Conservation (phyloP, 2,329 filamentous ascomycete genomes). For the Colletotrichum gloeosporioides region DNA sequence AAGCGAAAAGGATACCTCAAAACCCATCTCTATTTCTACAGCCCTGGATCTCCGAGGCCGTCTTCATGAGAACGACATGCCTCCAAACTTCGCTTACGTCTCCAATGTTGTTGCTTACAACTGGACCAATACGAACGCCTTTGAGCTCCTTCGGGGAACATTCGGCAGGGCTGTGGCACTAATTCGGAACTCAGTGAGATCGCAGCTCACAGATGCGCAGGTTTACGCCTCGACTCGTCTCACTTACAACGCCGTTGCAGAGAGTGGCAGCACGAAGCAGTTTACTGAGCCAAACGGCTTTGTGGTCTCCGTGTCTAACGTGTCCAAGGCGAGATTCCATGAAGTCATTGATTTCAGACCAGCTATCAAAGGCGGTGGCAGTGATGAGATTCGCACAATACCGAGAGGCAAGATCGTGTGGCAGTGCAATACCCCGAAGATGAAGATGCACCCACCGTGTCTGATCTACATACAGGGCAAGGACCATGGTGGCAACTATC, state of each 20-base stretch:
- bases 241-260: slow-evolving; percentile 10
- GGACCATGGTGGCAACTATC: slow-evolving; percentile 5
- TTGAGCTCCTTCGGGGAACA: not conserved
- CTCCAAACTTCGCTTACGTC: not conserved
- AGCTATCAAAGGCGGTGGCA: not conserved
- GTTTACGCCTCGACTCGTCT: slow-evolving; percentile 5
- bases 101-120: slow-evolving; percentile 13
- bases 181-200: not conserved
- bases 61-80: not conserved
- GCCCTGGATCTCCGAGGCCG: slow-evolving; percentile 15
- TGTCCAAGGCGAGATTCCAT: slow-evolving; percentile 12
- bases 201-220: slow-evolving; percentile 5
- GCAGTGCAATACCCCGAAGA: slow-evolving; percentile 9
- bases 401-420: slow-evolving; percentile 11
- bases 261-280: slow-evolving; percentile 10
- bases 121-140: slow-evolving; percentile 4
- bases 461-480: slow-evolving; percentile 11
- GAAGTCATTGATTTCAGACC: slow-evolving; percentile 17
- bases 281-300: slow-evolving; percentile 10
- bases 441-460: slow-evolving; percentile 5
- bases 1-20: not conserved
- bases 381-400: not conserved
- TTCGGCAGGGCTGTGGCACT: not conserved
- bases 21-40: not conserved
- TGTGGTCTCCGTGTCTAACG: slow-evolving; percentile 6